Evolutionary conservation across 2,329 filamentous ascomycete genomes (phyloP).

Genomic region (Fusarium sambucinum): DNA sequence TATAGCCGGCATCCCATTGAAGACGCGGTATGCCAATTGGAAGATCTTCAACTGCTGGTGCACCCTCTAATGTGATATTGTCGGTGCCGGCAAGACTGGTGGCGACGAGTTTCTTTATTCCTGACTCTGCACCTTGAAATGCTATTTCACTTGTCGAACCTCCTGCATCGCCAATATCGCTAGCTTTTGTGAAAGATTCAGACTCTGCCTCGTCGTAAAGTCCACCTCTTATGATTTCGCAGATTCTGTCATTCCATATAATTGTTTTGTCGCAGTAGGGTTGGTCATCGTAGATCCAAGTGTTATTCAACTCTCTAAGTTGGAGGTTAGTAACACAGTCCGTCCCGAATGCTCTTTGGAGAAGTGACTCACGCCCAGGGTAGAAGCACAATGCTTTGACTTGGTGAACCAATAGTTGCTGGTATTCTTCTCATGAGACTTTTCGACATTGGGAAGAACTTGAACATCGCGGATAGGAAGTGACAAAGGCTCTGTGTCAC

Average conservation of each 20-base stretch:
- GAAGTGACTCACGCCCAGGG: conserved; percentile 51
- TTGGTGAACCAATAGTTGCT: conserved; percentile 44
- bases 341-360: too few species aligned
- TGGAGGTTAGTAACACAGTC: too few species aligned
- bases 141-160: conserved; percentile 28
- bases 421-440: conserved; percentile 49
- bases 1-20: conserved; percentile 49
- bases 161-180: conserved; percentile 29
- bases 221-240: conserved; percentile 45
- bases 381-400: conserved; percentile 47
- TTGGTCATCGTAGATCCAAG: conserved; percentile 50
- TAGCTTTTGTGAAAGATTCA: conserved; percentile 28
- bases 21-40: conserved; percentile 48
- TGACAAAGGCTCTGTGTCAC: conserved; percentile 23
- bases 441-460: conserved; percentile 40
- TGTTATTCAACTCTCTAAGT: conserved; percentile 52
- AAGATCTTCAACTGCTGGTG: conserved; percentile 15
- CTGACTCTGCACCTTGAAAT: conserved; percentile 38
- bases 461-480: conserved; percentile 43
- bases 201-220: conserved; percentile 36
- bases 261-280: conserved; percentile 47
- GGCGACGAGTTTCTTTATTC: conserved; percentile 43
- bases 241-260: conserved; percentile 51
- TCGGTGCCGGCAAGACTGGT: conserved; percentile 45
- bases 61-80: conserved; percentile 12